Conservation (phyloP, 352 stramenopile genomes). For the Stephanocyclus meneghinianus region DNA sequence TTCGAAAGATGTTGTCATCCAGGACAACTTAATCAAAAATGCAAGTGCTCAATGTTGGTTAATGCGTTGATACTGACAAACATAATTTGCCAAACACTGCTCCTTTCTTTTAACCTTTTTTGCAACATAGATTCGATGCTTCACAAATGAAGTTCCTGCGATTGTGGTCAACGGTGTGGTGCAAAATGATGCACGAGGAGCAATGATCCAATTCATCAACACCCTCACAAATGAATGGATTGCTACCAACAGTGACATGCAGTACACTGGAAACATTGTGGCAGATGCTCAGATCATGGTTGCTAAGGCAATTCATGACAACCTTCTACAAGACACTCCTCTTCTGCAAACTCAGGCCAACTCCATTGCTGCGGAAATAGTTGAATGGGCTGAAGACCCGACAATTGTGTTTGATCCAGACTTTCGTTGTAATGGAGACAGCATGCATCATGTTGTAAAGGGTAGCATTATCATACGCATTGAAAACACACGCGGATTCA, state of each 20-base stretch:
- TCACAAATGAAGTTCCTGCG: constrained; percentile 27
- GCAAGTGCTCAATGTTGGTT: too few relatives aligned
- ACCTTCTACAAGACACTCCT: not conserved
- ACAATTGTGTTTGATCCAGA: not conserved
- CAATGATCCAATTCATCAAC: not conserved
- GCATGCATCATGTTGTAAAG: constrained; percentile 38
- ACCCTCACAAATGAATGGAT: not conserved
- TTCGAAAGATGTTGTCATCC: constrained; percentile 6
- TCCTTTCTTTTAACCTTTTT: not conserved
- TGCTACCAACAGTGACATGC: too few relatives aligned
- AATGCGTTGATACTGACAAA: too few relatives aligned
- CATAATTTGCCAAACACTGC: too few relatives aligned
- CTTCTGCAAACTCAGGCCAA: not conserved
- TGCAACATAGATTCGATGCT: constrained; percentile 10
- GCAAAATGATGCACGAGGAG: not conserved
- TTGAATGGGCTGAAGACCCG: not conserved
- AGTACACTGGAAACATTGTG: not conserved
- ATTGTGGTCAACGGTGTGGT: not conserved
- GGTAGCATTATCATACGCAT: constrained; percentile 34
- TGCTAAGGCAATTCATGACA: not conserved
- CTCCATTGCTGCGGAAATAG: not conserved
- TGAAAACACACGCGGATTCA: constrained; percentile 29
- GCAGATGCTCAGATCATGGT: not conserved
- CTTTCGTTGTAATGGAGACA: constrained; percentile 36
- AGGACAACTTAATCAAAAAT: constrained; percentile 17